Percentiles rank a stretch among this genome's conserved stretches.
phyloP scores from a whole-genome alignment of 176 grass and related monocot genomes.

The Saccharum spontaneum region DNA sequence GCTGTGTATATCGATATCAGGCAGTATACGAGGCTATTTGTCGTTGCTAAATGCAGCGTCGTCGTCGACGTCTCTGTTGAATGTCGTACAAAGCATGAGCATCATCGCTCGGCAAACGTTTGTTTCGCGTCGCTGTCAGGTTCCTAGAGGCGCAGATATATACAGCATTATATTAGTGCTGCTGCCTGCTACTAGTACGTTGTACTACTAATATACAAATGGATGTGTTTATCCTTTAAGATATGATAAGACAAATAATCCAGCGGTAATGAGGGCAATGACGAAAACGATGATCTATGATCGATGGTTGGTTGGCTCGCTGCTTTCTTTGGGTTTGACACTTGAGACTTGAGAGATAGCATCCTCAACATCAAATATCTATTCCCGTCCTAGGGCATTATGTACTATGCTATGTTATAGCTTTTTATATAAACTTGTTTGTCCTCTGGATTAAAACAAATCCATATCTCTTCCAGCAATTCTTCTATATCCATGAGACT shows the following conservation, averaged over 20 bases:
- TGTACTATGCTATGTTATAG: neutral
- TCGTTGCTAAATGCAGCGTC: neutral
- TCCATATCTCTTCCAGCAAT: neutral
- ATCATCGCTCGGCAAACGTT: neutral
- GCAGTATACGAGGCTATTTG: neutral
- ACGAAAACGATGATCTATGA: neutral
- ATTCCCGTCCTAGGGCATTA: too few relatives aligned
- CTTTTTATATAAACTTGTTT: neutral
- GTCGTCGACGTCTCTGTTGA: neutral
- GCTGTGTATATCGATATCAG: neutral
- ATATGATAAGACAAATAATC: neutral
- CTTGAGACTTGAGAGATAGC: neutral
- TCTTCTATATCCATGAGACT: neutral
- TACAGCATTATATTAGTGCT: too few relatives aligned
- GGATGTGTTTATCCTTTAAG: neutral
- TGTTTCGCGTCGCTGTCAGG: neutral
- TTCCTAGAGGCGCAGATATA: neutral
- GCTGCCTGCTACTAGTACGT: neutral
- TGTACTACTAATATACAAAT: neutral
- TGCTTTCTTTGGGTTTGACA: neutral
- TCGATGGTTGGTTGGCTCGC: neutral
- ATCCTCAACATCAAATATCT: neutral
- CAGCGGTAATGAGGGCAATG: neutral
- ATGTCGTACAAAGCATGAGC: neutral
- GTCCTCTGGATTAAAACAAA: neutral